Evolutionary conservation across 2,329 filamentous ascomycete genomes (phyloP), one percentile per base, ranked within the genome.

Genomic region (Aspergillus terreus): DNA sequence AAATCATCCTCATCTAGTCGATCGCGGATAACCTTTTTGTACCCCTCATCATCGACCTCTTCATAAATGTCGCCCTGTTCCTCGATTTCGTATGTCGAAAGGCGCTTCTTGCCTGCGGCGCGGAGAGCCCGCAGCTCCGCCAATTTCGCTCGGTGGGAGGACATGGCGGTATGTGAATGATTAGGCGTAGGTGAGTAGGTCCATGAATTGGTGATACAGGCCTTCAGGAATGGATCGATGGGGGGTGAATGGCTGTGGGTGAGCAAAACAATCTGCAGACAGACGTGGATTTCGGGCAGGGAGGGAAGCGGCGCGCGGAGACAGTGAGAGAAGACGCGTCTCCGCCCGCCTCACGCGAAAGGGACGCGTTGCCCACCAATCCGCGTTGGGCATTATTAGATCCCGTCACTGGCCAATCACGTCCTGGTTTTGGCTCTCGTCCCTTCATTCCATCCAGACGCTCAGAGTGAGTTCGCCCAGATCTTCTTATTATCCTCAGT

Each of bases 1-100:
- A 99, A 99, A 74, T 99, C 94, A 63, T 99, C 94, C 64, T 95
- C 81, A 66, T 97, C 89, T 47, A 99, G 79, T 44, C 94, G 86
- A 50, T 87, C 84, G 40, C 94, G 84, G 12, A 99, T 91, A 59
- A 97, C 87, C 70, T 95, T 95, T 77, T 96, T 96, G 79, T 99
- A 99, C 47, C 89, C 88, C 65, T 94, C 92, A 64, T 99, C 94
- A 66, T 97, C 92, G 44, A 99, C 91, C 64, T 95, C 92, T 57
- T 97, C 94, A 75, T 97, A 99, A 42, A 99, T 78, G 61, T 89
- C 84, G 58, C 86, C 83, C 63, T 89, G 87, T 56, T 97, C 86
- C 63, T 90, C 83, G 55, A 96, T 83, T 72, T 96, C 79, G 76
- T 97, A 99, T 53, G 82, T 84, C 63, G 91, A 87, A 58, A 95